Conservation (phyloP, 2,329 filamentous ascomycete genomes). For the Hysterium pulicare region DNA sequence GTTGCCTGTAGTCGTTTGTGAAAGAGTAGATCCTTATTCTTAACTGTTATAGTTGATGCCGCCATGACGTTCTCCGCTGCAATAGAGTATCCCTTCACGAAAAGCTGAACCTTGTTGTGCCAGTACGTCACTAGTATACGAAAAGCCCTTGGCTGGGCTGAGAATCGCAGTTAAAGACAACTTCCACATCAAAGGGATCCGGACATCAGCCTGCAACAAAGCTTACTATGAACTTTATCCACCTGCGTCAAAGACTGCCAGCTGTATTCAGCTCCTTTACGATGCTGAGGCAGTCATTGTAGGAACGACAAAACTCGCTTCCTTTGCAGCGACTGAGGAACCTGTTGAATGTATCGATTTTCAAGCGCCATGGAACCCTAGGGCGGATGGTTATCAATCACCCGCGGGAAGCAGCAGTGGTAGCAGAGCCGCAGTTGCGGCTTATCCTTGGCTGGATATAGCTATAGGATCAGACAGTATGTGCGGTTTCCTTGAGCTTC, state of each 20-base stretch:
- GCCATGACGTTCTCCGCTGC: too few relatives aligned
- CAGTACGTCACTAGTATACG: too few relatives aligned
- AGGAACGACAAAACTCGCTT: conserved; percentile 49
- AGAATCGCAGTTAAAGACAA: conserved; percentile 6
- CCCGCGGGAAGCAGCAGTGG: conserved; percentile 19
- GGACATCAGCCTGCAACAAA: conserved; percentile 3
- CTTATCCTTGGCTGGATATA: conserved; percentile 43
- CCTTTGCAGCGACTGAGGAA: conserved; percentile 33
- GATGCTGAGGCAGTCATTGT: conserved; percentile 36
- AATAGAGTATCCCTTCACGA: too few relatives aligned
- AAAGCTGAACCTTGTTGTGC: too few relatives aligned
- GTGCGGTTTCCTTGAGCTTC: background rate
- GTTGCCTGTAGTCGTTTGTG: too few relatives aligned
- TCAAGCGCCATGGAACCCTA: conserved; percentile 39
- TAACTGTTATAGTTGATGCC: too few relatives aligned
- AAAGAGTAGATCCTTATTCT: too few relatives aligned
- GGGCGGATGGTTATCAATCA: conserved; percentile 12
- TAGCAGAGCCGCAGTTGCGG: conserved; percentile 29
- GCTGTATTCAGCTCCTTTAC: conserved; percentile 3
- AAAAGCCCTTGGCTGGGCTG: conserved; percentile 6
- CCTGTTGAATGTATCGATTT: conserved; percentile 1
- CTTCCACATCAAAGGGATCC: conserved; percentile 4
- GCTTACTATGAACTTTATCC: conserved; percentile 3
- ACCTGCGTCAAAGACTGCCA: background rate
- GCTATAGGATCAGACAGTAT: conserved; percentile 39